Percentiles rank a stretch among this genome's conserved stretches.
Evolutionary conservation across 345 rosid genomes (phyloP).

Genomic region (Garcia nutans): DNA sequence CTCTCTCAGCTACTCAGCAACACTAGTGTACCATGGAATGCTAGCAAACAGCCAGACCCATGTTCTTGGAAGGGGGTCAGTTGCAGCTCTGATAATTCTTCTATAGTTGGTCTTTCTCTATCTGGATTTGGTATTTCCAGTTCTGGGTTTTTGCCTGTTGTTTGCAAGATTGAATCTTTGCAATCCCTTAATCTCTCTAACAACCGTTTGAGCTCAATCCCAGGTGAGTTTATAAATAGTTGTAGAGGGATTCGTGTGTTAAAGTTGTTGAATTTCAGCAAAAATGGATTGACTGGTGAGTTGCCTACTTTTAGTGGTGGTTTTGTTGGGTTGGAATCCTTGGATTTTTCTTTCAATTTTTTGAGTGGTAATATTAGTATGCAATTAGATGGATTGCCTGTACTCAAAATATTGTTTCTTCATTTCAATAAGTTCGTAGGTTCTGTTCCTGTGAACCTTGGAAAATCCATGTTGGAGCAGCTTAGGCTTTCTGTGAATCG

Average conservation of each 20-base stretch:
- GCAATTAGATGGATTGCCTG: slow-evolving; percentile 47
- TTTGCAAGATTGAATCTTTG: slow-evolving; percentile 57
- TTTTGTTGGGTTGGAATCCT: slow-evolving; percentile 47
- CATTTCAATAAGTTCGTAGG: slow-evolving; percentile 37
- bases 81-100: slow-evolving; percentile 38
- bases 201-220: slow-evolving; percentile 51
- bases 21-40: slow-evolving; percentile 39
- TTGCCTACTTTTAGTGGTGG: slow-evolving; percentile 47
- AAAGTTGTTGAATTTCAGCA: slow-evolving; percentile 54
- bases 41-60: slow-evolving; percentile 34
- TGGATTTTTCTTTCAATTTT: slow-evolving; percentile 57
- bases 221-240: slow-evolving; percentile 36
- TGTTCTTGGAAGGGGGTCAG: slow-evolving; percentile 59
- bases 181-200: slow-evolving; percentile 51
- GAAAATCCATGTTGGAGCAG: slow-evolving; percentile 38
- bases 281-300: slow-evolving; percentile 36
- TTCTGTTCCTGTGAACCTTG: slow-evolving; percentile 44
- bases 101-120: slow-evolving; percentile 38
- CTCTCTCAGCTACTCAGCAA: slow-evolving; percentile 32
- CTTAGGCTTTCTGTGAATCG: slow-evolving; percentile 44
- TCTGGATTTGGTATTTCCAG: slow-evolving; percentile 37
- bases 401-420: slow-evolving; percentile 53
- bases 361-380: slow-evolving; percentile 36
- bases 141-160: slow-evolving; percentile 40
- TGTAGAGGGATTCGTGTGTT: slow-evolving; percentile 50